Conservation (phyloP, 2,329 filamentous ascomycete genomes). For the Penicillium sp. region DNA sequence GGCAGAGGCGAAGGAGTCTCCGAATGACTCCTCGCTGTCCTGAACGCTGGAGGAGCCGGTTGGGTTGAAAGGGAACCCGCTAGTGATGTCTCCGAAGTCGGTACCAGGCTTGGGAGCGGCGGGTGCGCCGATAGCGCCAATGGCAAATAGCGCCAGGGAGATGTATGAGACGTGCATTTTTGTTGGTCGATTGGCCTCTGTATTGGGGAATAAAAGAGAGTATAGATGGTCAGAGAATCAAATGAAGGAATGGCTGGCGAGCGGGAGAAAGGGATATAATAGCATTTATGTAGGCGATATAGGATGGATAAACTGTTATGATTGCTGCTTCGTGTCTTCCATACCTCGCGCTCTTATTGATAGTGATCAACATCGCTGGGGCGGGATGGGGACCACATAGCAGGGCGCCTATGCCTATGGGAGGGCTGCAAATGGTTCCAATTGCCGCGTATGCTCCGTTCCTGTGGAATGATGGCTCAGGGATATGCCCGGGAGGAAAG, state of each 20-base stretch:
- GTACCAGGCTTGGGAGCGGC: slow-evolving; percentile 8
- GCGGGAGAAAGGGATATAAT: slow-evolving; percentile 7
- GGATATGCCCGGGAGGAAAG: slow-evolving; percentile 3
- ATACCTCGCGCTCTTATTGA: slow-evolving; percentile 16
- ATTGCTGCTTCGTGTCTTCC: slow-evolving; percentile 9
- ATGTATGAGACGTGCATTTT: slow-evolving; percentile 23
- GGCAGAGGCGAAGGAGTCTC: slow-evolving; percentile 14
- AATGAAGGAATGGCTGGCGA: slow-evolving; percentile 2
- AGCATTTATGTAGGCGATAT: slow-evolving; percentile 16
- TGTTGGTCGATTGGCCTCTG: slow-evolving; percentile 1
- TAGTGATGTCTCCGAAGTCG: slow-evolving; percentile 2
- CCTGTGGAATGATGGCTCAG: slow-evolving; percentile 21
- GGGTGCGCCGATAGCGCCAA: slow-evolving; percentile 29
- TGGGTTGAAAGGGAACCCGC: slow-evolving; percentile 18
- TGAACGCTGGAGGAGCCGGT: slow-evolving; percentile 3
- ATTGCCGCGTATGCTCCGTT: neutral
- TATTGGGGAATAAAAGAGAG: slow-evolving; percentile 6
- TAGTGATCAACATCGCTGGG: slow-evolving; percentile 15
- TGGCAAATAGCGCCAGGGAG: slow-evolving; percentile 29
- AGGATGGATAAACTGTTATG: slow-evolving; percentile 12
- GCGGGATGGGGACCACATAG: slow-evolving; percentile 16
- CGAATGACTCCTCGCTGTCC: slow-evolving; percentile 15
- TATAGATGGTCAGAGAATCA: slow-evolving; percentile 14
- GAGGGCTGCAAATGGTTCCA: slow-evolving; percentile 6
- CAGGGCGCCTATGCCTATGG: slow-evolving; percentile 11